Percentiles rank a stretch among this genome's conserved stretches.
These are phyloP conservation scores for Cutaneotrichosporon mucoides DNA, from an alignment of 1,284 basidiomycete species.

Conservation along the genomic window DNA sequence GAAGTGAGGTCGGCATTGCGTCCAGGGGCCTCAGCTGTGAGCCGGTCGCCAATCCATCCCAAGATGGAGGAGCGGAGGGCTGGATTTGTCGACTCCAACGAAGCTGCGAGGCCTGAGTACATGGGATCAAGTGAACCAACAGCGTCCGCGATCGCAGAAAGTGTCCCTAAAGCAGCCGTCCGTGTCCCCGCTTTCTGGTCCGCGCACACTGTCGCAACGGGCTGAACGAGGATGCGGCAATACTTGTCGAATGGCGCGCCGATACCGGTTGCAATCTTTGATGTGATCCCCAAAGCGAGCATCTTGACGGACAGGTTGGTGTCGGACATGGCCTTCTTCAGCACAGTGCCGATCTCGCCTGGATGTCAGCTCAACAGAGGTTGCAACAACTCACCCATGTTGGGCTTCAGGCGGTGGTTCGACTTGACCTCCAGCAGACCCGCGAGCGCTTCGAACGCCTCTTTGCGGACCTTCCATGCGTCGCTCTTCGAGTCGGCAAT, in stretches of 20 bases:
- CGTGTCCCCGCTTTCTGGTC: slow-evolving; percentile 92
- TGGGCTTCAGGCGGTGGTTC: slow-evolving; percentile 87
- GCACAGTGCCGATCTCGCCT: slow-evolving; percentile 84
- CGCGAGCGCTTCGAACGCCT: slow-evolving; percentile 81
- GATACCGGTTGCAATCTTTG: slow-evolving; percentile 88
- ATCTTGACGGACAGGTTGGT: slow-evolving; percentile 91
- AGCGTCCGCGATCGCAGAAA: slow-evolving; percentile 79
- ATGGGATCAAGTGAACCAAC: slow-evolving; percentile 80
- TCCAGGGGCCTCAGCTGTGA: slow-evolving; percentile 47
- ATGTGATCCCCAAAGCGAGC: slow-evolving; percentile 83
- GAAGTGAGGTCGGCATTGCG: slow-evolving; percentile 66
- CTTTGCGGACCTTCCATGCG: slow-evolving; percentile 96
- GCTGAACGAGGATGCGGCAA: slow-evolving; percentile 66
- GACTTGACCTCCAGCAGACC: slow-evolving; percentile 79
- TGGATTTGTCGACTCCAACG: slow-evolving; percentile 83
- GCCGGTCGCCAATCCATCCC: slow-evolving; percentile 65
- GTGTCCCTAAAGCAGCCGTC: slow-evolving; percentile 67
- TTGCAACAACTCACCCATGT: slow-evolving; percentile 63
- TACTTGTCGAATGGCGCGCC: slow-evolving; percentile 92
- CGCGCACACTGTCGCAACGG: slow-evolving; percentile 78
- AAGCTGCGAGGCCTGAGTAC: slow-evolving; percentile 69
- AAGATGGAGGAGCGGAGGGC: slow-evolving; percentile 78
- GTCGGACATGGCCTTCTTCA: slow-evolving; percentile 86
- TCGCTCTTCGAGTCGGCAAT: slow-evolving; percentile 80
- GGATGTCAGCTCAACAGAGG: slow-evolving; percentile 5